Conservation (phyloP, 306 rosid species). For the Prunus mira region DNA sequence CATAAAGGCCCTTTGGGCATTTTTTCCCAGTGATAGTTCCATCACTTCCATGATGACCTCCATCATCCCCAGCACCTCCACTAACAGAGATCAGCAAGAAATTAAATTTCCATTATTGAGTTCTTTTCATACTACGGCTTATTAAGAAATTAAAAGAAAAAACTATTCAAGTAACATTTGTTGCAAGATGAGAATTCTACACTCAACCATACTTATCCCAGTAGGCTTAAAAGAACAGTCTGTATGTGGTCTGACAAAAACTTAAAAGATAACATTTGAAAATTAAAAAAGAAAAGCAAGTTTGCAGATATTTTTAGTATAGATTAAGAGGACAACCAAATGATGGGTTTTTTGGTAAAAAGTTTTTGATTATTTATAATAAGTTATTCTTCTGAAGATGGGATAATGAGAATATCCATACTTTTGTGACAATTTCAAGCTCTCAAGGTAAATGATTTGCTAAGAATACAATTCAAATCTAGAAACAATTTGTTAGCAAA, state of each 20-base stretch:
- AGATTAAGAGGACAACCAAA: not conserved
- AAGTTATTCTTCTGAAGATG: not conserved
- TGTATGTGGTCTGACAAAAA: not conserved
- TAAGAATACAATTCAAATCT: not conserved
- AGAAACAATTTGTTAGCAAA: not conserved
- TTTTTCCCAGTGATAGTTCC: conserved; percentile 88
- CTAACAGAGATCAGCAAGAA: conserved; percentile 49
- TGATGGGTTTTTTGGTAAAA: too few relatives aligned
- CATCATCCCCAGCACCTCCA: conserved; percentile 80
- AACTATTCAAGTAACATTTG: not conserved
- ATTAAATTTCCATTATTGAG: conserved; percentile 20
- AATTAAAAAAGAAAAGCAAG: not conserved
- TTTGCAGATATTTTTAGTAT: not conserved
- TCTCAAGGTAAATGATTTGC: not conserved
- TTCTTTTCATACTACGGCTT: not conserved
- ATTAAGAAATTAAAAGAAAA: not conserved
- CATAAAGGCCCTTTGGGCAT: conserved; percentile 92
- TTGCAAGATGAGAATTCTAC: not conserved
- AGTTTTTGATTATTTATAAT: too few relatives aligned
- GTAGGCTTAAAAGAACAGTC: not conserved
- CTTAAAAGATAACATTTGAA: not conserved
- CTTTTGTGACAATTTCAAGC: not conserved
- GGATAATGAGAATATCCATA: not conserved
- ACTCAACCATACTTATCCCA: not conserved
- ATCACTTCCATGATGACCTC: conserved; percentile 67